Evolutionary conservation across 2,329 filamentous ascomycete genomes (phyloP), one percentile per base, ranked within the genome.

Genomic region (Xylaria sp.): DNA sequence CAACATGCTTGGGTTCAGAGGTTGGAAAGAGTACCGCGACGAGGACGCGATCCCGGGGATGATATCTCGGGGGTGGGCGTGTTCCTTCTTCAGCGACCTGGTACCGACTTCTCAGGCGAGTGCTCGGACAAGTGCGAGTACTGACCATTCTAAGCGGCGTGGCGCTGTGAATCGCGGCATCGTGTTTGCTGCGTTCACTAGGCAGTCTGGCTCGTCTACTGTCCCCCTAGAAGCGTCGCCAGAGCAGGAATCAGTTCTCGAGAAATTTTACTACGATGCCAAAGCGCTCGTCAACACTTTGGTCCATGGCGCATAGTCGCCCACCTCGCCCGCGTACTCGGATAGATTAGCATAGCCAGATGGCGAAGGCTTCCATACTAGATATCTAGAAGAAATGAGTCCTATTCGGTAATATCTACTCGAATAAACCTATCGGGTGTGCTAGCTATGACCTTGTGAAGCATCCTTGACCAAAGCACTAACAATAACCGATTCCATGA

Each of bases 141-240:
- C 62, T 56, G 52, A 39, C 6, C 17, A n/a, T 17, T 7, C 29
- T 53, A 24, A 49, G 48, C 26, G 50, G 54, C 18, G 29, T 20
- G 20, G n/a, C 20, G 42, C 29, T 2, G 72, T 74, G 47, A 77
- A 82, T 59, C 74, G 78, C 26, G 81, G 81, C 42, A 78, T 84
- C 52, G 76, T 84, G 4, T 84, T 84, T 50, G 81, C 80, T 1
- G 81, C 79, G 0, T 84, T 83, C 59, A 74, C 80, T 19, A 78
- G 78, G 56, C 77, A 78, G 16, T 70, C 72, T 39, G 66, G 64
- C 7, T 74, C 74, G 20, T 71, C 71, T 16, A 66, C 64, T 24
- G 69, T 71, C 39, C 64, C 71, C 11, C 69, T 68, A 11, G 72
- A 72, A 43, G 69, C 66, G 51, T 65, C 70, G 9, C 69, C 69